Base-by-base conservation (phyloP, 1,284 basidiomycete species). In the Fomitopsis schrenkii region DNA sequence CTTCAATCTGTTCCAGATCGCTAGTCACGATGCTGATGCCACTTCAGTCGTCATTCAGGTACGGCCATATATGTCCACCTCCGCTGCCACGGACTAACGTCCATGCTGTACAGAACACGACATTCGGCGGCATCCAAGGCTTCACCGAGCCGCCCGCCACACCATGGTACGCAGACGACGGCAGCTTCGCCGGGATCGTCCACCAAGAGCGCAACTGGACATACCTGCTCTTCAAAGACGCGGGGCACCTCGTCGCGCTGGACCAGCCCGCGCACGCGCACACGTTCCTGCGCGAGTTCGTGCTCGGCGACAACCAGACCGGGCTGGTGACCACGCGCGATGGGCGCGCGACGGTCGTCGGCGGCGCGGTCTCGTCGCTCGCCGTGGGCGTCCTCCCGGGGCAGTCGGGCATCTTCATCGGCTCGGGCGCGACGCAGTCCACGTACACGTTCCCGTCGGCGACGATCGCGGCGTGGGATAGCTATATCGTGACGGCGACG, bases 151-250 rank as follows among this genome's bases (percentile, higher is more conserved):
- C 81, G 61, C 88, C 88, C 0, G 80, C 84, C 1, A 91, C 88
- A 0, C 81, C 84, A 0, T 91, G 86, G 85, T 77, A 72, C 59
- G 83, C 85, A 59, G 86, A 88, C 59, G 69, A 71, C 2, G 83
- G 83, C 26, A 75, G 83, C 52, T 82, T 85, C 63, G 87, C 83
- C 0, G 88, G 89, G 0, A 84, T 90, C 30, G 78, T 90, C 26
- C 87, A 89, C 67, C 88, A 90, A 70, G 88, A 91, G 70, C 80
- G 88, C 48, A 82, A 81, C 54, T 86, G 85, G 81, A 84, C 84
- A 12, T 91, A 88, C 68, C 81, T 77, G 1, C 77, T 91, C 22
- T 80, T 85, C 67, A 73, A 78, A 55, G 75, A 77, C 58, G 80
- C 87, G 3, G 85, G 86, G 1, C 87, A 90, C 68, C 74, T 87